These are phyloP conservation scores for Kodamaea anthophila DNA, from an alignment of 1,139 yeast species.

Conservation along the genomic window DNA sequence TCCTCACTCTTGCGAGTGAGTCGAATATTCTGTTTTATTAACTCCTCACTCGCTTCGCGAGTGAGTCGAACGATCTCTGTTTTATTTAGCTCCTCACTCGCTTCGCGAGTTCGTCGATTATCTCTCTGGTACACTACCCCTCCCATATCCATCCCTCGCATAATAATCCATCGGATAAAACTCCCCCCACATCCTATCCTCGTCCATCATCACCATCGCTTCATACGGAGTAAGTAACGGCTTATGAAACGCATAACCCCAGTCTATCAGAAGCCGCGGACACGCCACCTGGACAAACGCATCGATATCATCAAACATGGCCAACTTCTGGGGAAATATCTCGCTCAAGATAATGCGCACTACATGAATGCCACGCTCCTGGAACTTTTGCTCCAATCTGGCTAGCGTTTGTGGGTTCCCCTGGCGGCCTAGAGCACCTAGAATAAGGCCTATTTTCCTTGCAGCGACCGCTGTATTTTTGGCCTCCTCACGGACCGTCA, in stretches of 20 bases:
- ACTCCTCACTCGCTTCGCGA: too few relatives aligned
- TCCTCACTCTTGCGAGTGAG: too few relatives aligned
- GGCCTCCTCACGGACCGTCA: constrained; percentile 68
- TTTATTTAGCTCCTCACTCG: too few relatives aligned
- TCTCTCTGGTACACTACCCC: constrained; percentile 61
- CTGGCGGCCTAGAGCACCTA: constrained; percentile 97
- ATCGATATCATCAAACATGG: constrained; percentile 93
- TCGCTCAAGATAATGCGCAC: constrained; percentile 85
- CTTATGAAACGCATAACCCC: constrained; percentile 96
- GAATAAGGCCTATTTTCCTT: constrained; percentile 69
- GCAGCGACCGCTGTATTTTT: constrained; percentile 51
- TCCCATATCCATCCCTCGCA: constrained; percentile 84
- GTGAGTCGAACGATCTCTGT: too few relatives aligned
- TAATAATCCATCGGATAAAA: constrained; percentile 96
- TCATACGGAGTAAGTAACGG: constrained; percentile 95
- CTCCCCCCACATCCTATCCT: constrained; percentile 63
- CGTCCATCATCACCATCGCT: constrained; percentile 81
- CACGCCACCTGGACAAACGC: constrained; percentile 98
- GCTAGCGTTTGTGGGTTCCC: constrained; percentile 78
- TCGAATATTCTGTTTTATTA: too few relatives aligned
- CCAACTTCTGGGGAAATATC: constrained; percentile 85
- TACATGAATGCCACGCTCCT: constrained; percentile 53
- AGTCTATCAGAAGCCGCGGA: constrained; percentile 91
- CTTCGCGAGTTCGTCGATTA: too few relatives aligned
- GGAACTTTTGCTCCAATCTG: constrained; percentile 51